A percentile compares a stretch with the other conserved stretches of the same genome.
Evolutionary conservation across 2,329 filamentous ascomycete genomes (phyloP).

Genomic region (Talaromyces sp.): DNA sequence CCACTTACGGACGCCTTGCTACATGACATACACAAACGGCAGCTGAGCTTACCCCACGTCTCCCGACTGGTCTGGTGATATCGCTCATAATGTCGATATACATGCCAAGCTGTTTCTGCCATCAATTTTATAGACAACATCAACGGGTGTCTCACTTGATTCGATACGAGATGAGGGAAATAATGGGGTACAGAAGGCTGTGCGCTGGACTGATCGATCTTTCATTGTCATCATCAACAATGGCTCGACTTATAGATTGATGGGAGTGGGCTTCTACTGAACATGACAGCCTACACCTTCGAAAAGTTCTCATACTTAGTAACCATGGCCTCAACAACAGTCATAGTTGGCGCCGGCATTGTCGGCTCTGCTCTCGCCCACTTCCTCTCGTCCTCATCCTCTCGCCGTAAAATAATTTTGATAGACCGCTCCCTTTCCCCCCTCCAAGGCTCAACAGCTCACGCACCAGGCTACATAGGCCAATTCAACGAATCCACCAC

Average conservation of each 20-base stretch:
- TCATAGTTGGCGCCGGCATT: slow-evolving; percentile 30
- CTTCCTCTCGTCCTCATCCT: slow-evolving; percentile 25
- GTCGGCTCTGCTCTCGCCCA: slow-evolving; percentile 34
- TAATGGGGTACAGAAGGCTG: not conserved
- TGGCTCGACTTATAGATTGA: not conserved
- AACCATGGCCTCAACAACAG: not conserved
- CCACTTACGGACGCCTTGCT: not conserved
- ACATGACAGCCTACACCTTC: not conserved
- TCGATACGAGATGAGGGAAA: not conserved
- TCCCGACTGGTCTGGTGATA: not conserved
- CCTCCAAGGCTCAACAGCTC: slow-evolving; percentile 31
- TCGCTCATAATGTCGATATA: not conserved
- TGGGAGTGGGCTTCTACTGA: not conserved
- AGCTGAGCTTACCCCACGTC: not conserved
- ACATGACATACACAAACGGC: not conserved
- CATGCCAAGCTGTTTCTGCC: not conserved
- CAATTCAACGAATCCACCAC: slow-evolving; percentile 33
- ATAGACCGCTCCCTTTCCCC: slow-evolving; percentile 28
- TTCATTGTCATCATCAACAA: not conserved
- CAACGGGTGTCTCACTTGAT: not conserved
- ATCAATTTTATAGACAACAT: not conserved
- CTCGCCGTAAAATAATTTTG: slow-evolving; percentile 21
- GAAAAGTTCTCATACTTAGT: not conserved
- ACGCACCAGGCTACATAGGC: slow-evolving; percentile 35
- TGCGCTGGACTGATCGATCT: not conserved